phyloP scores from a whole-genome alignment of 1,284 basidiomycete species.

The Austroboletus rostrupii region DNA sequence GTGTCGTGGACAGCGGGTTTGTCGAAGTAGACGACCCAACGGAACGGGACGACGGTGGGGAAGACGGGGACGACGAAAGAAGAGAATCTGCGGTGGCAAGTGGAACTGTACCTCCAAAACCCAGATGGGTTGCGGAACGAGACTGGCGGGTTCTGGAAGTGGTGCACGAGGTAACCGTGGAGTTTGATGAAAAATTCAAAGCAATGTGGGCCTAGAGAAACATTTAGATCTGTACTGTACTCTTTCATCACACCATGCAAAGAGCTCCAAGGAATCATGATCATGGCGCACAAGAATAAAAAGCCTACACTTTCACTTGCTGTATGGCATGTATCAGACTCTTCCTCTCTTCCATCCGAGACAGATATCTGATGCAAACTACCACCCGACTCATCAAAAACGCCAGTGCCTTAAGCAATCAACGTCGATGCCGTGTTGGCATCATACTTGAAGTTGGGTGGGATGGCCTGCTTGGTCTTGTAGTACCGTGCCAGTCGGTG shows the following conservation, averaged over 20 bases:
- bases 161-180: slow-evolving; percentile 39
- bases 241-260: neutral
- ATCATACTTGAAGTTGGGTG: slow-evolving; percentile 98
- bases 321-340: slow-evolving; percentile 8
- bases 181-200: slow-evolving; percentile 53
- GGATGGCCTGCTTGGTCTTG: slow-evolving; percentile 96
- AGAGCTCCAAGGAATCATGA: neutral
- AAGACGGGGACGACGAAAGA: slow-evolving; percentile 5
- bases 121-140: slow-evolving; percentile 36
- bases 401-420: slow-evolving; percentile 52
- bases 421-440: slow-evolving; percentile 86
- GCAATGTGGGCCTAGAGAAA: slow-evolving; percentile 46
- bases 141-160: slow-evolving; percentile 60
- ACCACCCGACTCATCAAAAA: slow-evolving; percentile 3
- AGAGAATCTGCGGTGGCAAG: neutral
- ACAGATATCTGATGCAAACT: neutral
- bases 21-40: slow-evolving; percentile 28
- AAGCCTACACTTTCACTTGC: slow-evolving; percentile 21
- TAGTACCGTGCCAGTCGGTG: slow-evolving; percentile 96
- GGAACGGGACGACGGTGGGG: slow-evolving; percentile 22
- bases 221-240: neutral
- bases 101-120: slow-evolving; percentile 28
- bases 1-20: slow-evolving; percentile 35
- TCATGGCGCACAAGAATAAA: slow-evolving; percentile 14
- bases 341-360: neutral